Conservation (phyloP, 257 asterid species). For the Lycium ferocissimum region DNA sequence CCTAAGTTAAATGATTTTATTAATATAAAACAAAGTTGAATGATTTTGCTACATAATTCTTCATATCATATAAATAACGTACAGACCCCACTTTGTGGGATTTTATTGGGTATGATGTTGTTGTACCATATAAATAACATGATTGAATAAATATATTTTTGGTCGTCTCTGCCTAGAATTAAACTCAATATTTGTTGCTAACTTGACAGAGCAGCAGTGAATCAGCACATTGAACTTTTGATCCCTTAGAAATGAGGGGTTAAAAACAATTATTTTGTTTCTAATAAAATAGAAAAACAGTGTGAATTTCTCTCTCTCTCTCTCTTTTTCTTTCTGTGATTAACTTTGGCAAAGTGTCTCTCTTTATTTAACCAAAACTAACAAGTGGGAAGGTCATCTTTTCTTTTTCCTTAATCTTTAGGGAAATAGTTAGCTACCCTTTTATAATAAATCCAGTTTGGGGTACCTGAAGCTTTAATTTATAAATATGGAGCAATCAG, state of each 20-base stretch:
- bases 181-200: not conserved
- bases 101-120: no score
- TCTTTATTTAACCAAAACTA: no score
- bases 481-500: conserved; percentile 5
- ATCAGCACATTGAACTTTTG: not conserved
- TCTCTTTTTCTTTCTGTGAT: not conserved
- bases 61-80: no score
- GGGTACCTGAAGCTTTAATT: not conserved
- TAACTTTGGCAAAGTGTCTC: not conserved
- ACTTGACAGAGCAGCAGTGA: not conserved
- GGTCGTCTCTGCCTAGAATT: not conserved
- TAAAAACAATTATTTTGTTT: not conserved
- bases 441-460: not conserved
- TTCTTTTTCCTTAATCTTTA: not conserved
- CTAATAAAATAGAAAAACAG: not conserved
- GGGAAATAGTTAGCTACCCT: not conserved
- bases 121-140: not conserved
- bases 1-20: no score
- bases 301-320: not conserved
- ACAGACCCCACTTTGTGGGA: no score
- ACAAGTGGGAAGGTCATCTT: no score
- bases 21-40: no score
- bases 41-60: no score
- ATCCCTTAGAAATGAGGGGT: not conserved
- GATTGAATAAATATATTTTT: not conserved